phyloP scores from a whole-genome alignment of 495 filamentous ascomycete species.

The Daldinia vernicosa region DNA sequence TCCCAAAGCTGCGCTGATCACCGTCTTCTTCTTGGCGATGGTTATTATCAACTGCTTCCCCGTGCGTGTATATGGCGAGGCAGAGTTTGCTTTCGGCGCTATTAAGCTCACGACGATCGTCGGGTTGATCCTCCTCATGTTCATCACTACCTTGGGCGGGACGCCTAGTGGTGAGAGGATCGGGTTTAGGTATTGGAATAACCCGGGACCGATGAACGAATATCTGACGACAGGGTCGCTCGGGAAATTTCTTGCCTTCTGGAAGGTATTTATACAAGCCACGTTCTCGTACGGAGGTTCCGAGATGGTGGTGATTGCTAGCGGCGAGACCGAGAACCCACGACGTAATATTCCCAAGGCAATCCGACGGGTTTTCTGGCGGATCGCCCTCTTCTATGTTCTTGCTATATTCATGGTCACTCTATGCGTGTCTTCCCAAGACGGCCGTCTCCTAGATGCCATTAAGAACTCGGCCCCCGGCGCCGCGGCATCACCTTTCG shows the following conservation, averaged over 20 bases:
- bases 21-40: slow-evolving; percentile 55
- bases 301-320: slow-evolving; percentile 69
- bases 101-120: slow-evolving; percentile 73
- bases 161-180: slow-evolving; percentile 64
- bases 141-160: slow-evolving; percentile 72
- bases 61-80: slow-evolving; percentile 64
- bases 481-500: slow-evolving; percentile 68
- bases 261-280: slow-evolving; percentile 68
- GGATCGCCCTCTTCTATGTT: slow-evolving; percentile 77
- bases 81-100: slow-evolving; percentile 67
- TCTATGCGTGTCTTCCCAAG: slow-evolving; percentile 63
- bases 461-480: slow-evolving; percentile 55
- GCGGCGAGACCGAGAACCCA: slow-evolving; percentile 77
- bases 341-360: slow-evolving; percentile 75
- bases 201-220: slow-evolving; percentile 74
- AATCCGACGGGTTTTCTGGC: slow-evolving; percentile 73
- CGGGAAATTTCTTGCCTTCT: slow-evolving; percentile 67
- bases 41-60: slow-evolving; percentile 48
- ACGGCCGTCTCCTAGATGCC: slow-evolving; percentile 60
- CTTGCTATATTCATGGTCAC: slow-evolving; percentile 75
- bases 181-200: slow-evolving; percentile 73
- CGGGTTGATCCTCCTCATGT: slow-evolving; percentile 71
- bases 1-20: slow-evolving; percentile 61
- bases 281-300: slow-evolving; percentile 67
- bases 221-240: slow-evolving; percentile 61